A percentile compares a stretch with the other conserved stretches of the same genome.
Evolutionary conservation across 2,329 filamentous ascomycete species (phyloP).

Genomic region (Cladosporium halotolerans): DNA sequence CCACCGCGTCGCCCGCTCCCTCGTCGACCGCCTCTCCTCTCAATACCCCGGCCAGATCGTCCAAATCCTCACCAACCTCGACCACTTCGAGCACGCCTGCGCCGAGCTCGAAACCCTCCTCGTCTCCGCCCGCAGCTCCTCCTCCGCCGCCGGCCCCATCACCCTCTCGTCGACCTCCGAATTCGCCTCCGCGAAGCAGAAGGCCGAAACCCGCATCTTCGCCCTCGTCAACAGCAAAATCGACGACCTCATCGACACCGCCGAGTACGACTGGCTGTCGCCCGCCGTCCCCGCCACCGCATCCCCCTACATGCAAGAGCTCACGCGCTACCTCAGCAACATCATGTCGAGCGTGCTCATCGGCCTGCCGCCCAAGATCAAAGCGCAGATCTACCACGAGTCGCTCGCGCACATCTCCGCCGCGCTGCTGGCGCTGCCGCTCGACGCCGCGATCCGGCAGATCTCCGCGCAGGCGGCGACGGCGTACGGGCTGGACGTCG

Average conservation of each 20-base stretch:
- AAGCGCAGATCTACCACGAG: conserved; percentile 96
- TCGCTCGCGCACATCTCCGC: conserved; percentile 85
- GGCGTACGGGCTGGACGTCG: conserved; percentile 74
- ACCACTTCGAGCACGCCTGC: conserved; percentile 93
- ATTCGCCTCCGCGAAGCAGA: conserved; percentile 87
- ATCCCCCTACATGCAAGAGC: conserved; percentile 89
- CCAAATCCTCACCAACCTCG: conserved; percentile 94
- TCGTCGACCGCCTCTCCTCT: conserved; percentile 80
- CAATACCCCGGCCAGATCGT: conserved; percentile 98
- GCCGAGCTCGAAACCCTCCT: conserved; percentile 81
- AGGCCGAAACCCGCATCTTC: conserved; percentile 94
- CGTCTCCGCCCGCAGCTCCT: conserved; percentile 75
- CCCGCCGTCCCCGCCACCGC: conserved; percentile 62
- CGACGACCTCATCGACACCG: conserved; percentile 91
- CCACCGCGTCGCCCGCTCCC: conserved; percentile 80
- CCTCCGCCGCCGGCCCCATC: conserved; percentile 72
- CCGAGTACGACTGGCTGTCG: conserved; percentile 87
- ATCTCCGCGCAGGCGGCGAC: conserved; percentile 84
- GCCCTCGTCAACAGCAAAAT: conserved; percentile 98
- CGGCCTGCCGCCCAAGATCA: conserved; percentile 89
- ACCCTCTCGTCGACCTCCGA: conserved; percentile 75
- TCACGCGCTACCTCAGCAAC: conserved; percentile 87
- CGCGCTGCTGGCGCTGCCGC: conserved; percentile 50
- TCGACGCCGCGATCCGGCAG: conserved; percentile 70
- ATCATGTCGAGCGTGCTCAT: conserved; percentile 95